phyloP scores from a whole-genome alignment of 345 rosid species.

The Salix caprea region DNA sequence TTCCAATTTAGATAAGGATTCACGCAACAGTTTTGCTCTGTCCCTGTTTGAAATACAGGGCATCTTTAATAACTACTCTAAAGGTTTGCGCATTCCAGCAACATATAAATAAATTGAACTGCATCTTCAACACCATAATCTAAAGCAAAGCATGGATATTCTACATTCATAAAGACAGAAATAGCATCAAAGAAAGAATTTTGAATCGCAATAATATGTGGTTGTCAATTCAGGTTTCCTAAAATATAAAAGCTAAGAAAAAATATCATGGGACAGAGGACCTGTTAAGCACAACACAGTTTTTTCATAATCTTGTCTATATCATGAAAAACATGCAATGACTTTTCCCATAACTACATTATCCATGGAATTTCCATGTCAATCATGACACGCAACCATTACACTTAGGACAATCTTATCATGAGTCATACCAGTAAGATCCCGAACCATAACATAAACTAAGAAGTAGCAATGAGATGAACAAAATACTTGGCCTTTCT shows the following conservation, averaged over 20 bases:
- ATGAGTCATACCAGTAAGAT: background rate
- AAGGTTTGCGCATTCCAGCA: background rate
- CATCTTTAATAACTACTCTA: slow-evolving; percentile 15
- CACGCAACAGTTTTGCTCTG: slow-evolving; percentile 57
- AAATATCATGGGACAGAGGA: background rate
- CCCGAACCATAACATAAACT: background rate
- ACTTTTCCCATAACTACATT: background rate
- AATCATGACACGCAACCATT: background rate
- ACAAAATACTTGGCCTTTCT: slow-evolving; percentile 69
- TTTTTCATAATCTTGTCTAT: background rate
- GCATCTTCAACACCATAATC: background rate
- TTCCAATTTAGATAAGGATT: slow-evolving; percentile 64
- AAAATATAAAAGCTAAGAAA: background rate
- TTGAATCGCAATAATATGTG: background rate
- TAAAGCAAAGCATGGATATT: background rate
- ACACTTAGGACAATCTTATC: background rate
- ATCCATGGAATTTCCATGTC: background rate
- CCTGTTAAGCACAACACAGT: background rate
- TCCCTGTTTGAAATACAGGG: slow-evolving; percentile 50
- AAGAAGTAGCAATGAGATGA: slow-evolving; percentile 1
- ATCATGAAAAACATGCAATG: slow-evolving; percentile 14
- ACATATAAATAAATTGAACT: background rate
- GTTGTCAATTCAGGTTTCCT: background rate
- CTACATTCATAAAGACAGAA: background rate
- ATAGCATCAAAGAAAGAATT: background rate